A percentile compares a stretch with the other conserved stretches of the same genome.
phyloP scores from a whole-genome alignment of 495 filamentous ascomycete genomes.

The Neurospora sp. region DNA sequence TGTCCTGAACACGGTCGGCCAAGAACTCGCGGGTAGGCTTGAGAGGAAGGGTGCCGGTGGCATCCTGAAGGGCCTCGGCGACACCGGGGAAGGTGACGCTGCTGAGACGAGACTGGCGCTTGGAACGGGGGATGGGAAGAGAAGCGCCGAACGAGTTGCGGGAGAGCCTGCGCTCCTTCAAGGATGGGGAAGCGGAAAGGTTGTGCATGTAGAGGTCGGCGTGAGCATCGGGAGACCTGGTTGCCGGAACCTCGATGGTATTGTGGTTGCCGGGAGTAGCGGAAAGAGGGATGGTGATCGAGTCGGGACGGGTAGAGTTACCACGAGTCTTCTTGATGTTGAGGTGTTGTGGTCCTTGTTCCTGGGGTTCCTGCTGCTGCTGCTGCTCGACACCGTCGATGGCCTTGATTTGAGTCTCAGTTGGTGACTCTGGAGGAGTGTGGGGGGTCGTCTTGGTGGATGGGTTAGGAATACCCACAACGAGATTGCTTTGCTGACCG shows the following conservation, averaged over 20 bases:
- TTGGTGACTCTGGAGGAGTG: neutral
- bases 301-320: constrained; percentile 3
- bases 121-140: constrained; percentile 65
- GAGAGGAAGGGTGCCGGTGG: constrained; percentile 36
- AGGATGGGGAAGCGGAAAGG: constrained; percentile 56
- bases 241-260: constrained; percentile 62
- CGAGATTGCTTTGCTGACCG: neutral
- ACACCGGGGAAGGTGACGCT: constrained; percentile 36
- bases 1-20: constrained; percentile 62
- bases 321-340: neutral
- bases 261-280: constrained; percentile 17
- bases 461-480: neutral
- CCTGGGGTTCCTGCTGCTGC: neutral
- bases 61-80: constrained; percentile 20
- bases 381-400: neutral
- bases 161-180: constrained; percentile 55
- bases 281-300: constrained; percentile 14
- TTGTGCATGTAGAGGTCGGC: constrained; percentile 63
- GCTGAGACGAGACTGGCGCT: constrained; percentile 56
- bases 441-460: neutral
- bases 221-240: constrained; percentile 59
- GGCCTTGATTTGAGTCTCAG: neutral
- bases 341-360: neutral
- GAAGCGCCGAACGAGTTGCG: constrained; percentile 73
- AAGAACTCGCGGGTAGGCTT: constrained; percentile 57